A percentile compares a stretch with the other conserved stretches of the same genome.
These are phyloP conservation scores for Umbelopsis sp. DNA, from an alignment of 192 early-diverging fungal species.

Conservation along the genomic window DNA sequence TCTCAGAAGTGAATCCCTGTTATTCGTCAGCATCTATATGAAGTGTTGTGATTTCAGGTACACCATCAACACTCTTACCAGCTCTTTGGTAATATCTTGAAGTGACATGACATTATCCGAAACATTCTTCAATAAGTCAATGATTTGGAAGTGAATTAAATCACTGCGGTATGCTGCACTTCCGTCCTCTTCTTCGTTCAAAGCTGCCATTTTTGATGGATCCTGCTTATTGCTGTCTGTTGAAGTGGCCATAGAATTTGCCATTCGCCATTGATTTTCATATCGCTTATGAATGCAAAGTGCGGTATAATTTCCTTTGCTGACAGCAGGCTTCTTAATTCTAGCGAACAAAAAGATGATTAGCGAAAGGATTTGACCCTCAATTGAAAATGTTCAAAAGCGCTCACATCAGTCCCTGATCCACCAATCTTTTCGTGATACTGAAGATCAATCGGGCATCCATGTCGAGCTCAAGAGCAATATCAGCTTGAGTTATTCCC, in stretches of 20 bases:
- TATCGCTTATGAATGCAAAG: slow-evolving; percentile 3
- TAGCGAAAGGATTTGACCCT: too few relatives aligned
- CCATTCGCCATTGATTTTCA: background rate
- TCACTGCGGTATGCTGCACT: slow-evolving; percentile 7
- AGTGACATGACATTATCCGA: background rate
- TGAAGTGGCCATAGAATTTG: too few relatives aligned
- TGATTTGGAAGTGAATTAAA: background rate
- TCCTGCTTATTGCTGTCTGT: too few relatives aligned
- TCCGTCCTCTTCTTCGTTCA: background rate
- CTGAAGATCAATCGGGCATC: background rate
- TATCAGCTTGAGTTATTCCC: slow-evolving; percentile 3
- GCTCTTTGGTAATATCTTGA: background rate
- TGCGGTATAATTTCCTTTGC: slow-evolving; percentile 12
- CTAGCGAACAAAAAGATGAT: background rate
- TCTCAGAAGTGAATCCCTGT: background rate
- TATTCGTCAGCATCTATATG: too few relatives aligned
- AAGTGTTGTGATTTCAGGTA: background rate
- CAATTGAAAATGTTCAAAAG: too few relatives aligned
- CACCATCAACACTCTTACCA: background rate
- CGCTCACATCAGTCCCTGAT: background rate
- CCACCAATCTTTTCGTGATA: background rate
- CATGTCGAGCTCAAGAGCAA: background rate
- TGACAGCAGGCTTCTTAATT: background rate
- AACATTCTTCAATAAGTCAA: background rate
- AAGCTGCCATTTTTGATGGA: too few relatives aligned